Evolutionary conservation across 768 basidiomycete species (phyloP).

Genomic region (Nidularia pulvinata): DNA sequence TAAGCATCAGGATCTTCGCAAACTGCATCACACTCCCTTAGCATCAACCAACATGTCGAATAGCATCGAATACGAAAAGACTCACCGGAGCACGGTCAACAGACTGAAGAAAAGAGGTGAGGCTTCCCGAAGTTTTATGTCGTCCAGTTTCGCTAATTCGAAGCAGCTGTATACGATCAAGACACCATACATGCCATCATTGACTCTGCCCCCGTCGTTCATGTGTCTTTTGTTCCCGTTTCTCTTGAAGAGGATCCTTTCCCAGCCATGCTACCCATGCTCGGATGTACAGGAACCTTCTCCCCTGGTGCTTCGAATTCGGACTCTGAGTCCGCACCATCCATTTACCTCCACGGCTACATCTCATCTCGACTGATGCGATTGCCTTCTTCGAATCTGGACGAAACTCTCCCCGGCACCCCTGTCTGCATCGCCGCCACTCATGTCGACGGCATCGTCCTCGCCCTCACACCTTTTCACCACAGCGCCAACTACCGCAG

Average conservation of each 20-base stretch:
- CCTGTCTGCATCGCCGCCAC: constrained; percentile 22
- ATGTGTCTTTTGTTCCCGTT: constrained; percentile 19
- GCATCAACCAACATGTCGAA: constrained; percentile 6
- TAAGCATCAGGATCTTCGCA: too few species aligned
- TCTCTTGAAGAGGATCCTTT: constrained; percentile 19
- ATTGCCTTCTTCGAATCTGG: constrained; percentile 7
- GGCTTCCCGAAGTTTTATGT: neutral
- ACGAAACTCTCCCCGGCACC: constrained; percentile 10
- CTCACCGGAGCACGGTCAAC: constrained; percentile 14
- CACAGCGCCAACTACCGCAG: constrained; percentile 24
- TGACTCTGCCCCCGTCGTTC: constrained; percentile 16
- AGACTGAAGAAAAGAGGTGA: constrained; percentile 14
- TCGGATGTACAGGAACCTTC: constrained; percentile 17
- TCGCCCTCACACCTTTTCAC: constrained; percentile 23
- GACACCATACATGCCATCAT: constrained; percentile 17
- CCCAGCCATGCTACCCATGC: constrained; percentile 21
- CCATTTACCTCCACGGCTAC: constrained; percentile 20
- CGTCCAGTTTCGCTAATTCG: neutral
- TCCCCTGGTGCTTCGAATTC: constrained; percentile 1
- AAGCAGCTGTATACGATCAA: constrained; percentile 15
- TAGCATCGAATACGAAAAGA: constrained; percentile 6
- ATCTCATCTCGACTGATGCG: constrained; percentile 15
- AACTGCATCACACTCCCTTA: neutral
- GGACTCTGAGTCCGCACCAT: constrained; percentile 4
- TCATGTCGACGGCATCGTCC: constrained; percentile 20